Evolutionary conservation across 2,329 filamentous ascomycete species (phyloP).

Genomic region (Rhynchosporium agropyri): DNA sequence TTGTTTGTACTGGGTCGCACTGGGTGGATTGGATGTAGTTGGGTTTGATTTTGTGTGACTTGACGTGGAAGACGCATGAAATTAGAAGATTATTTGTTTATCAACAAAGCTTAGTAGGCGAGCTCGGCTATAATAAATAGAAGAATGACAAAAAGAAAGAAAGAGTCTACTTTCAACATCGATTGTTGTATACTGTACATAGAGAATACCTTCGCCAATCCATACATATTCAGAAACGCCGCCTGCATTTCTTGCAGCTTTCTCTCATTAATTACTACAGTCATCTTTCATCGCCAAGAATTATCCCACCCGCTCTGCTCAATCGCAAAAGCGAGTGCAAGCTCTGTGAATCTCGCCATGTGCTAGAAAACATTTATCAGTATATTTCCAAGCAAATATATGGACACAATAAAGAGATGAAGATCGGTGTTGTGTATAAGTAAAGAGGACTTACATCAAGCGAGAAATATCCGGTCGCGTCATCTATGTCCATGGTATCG

Average conservation of each 20-base stretch:
- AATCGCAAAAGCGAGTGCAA: slow-evolving; percentile 18
- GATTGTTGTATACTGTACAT: too few species aligned
- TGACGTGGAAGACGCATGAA: not conserved
- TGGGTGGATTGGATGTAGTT: not conserved
- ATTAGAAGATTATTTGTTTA: too few species aligned
- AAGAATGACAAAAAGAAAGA: too few species aligned
- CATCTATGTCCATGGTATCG: slow-evolving; percentile 18
- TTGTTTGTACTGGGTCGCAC: too few species aligned
- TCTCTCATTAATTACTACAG: not conserved
- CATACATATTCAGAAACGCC: too few species aligned
- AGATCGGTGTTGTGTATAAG: not conserved
- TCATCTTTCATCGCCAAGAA: slow-evolving; percentile 16
- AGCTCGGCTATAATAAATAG: too few species aligned
- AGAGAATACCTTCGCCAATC: too few species aligned
- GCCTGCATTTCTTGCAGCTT: not conserved
- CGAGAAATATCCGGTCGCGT: slow-evolving; percentile 17
- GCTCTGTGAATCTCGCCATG: slow-evolving; percentile 21
- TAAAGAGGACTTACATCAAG: slow-evolving; percentile 17
- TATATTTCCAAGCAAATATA: not conserved
- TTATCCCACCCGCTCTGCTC: slow-evolving; percentile 23
- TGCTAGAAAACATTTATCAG: slow-evolving; percentile 2
- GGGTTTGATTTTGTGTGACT: not conserved
- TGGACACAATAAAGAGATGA: not conserved
- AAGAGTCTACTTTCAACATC: too few species aligned
- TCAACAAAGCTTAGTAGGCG: too few species aligned